Base-by-base conservation (phyloP, 306 rosid species). In the Inga oerstediana region DNA sequence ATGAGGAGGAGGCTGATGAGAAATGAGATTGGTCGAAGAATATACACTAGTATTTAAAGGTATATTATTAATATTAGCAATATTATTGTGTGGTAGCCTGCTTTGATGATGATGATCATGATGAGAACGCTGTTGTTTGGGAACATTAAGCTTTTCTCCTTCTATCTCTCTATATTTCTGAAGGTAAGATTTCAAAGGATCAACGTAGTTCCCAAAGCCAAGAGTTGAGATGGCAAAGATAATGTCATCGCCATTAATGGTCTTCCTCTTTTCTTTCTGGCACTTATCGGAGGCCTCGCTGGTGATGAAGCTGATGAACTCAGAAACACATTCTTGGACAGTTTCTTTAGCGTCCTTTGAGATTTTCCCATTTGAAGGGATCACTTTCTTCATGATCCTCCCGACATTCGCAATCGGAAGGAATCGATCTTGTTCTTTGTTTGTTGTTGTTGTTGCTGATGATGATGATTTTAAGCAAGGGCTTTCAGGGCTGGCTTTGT, bases 331-430 rank as follows among this genome's bases (percentile, higher is more conserved):
- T 87, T 93, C 97, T 82, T 89, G 94, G 9, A 93, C 92, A 2
- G 90, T 90, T 76, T 93, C 97, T 72, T 91, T 93, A 0, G 97
- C 95, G 3, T 93, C 97, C 83, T 93, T 90, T 2, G 97, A 93
- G 85, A 93, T 93, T 86, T 93, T 93, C 4, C 93, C 93, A 8
- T 88, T 93, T 1, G 82, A 72, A 0, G 95, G 95, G 27, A 89
- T 87, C 76, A 88, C 89, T 79, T 91, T 93, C 80, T 93, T 93
- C 97, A 93, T 93, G 51, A 93, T 93, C 51, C 94, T 85, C 0
- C 94, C 94, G 0, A 90, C 97, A 58, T 92, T 92, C n/a, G 94
- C 94, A 12, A 92, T 90, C 5, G 97, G 94, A 30, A 90, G 93
- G 54, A 92, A 91, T 14, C 89, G 87, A 81, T 92, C 93, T 85